Evolutionary conservation across 2,329 filamentous ascomycete species (phyloP).

Genomic region (Fusarium albidum): DNA sequence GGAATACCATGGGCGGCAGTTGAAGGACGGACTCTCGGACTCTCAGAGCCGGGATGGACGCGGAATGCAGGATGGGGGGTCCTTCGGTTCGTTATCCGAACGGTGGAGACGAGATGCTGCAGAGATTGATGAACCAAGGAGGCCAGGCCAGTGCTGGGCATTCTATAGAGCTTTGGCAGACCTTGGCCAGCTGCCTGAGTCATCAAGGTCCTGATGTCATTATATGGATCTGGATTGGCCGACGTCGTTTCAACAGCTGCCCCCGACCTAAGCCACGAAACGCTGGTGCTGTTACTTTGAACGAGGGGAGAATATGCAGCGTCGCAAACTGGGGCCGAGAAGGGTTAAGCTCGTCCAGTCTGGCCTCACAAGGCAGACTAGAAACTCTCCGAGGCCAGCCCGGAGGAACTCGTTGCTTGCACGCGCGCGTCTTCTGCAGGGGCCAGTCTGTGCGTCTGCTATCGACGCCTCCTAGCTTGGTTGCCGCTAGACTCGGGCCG

Average conservation of each 20-base stretch:
- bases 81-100: background rate
- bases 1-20: conserved; percentile 21
- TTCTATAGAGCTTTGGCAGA: conserved; percentile 9
- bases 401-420: too few species aligned
- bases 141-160: background rate
- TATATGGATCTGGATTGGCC: conserved; percentile 9
- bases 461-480: too few species aligned
- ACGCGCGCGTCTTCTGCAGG: too few species aligned
- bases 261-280: background rate
- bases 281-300: too few species aligned
- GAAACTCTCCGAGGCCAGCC: too few species aligned
- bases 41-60: too few species aligned
- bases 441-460: too few species aligned
- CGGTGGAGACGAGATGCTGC: conserved; percentile 10
- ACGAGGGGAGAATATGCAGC: background rate
- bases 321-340: conserved; percentile 19
- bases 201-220: background rate
- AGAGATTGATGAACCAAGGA: background rate
- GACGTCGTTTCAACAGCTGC: background rate
- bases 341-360: background rate
- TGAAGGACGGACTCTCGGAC: too few species aligned
- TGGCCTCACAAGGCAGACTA: too few species aligned
- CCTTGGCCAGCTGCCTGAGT: conserved; percentile 4
- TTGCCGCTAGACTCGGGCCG: too few species aligned
- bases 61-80: background rate